These are phyloP conservation scores for Garcia nutans DNA, from an alignment of 345 rosid genomes.

Conservation along the genomic window DNA sequence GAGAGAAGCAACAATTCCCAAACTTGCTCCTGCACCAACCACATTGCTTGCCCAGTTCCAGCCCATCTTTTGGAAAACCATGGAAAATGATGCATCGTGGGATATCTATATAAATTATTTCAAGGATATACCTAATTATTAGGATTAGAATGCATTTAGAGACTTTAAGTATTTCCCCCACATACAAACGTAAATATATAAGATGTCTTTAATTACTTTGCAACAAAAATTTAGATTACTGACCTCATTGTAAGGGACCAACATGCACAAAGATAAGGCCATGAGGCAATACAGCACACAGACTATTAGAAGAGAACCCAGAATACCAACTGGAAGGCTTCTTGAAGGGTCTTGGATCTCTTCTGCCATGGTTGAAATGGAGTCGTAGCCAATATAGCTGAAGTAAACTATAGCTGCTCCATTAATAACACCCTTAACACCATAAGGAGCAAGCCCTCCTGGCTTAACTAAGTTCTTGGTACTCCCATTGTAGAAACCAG, in stretches of 20 bases:
- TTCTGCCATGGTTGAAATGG: conserved; percentile 92
- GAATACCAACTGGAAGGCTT: conserved; percentile 78
- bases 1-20: conserved; percentile 92
- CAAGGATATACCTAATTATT: neutral
- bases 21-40: conserved; percentile 90
- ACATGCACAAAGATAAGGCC: conserved; percentile 71
- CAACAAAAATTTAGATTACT: conserved; percentile 6
- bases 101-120: conserved; percentile 44
- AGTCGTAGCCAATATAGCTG: conserved; percentile 91
- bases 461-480: conserved; percentile 64
- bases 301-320: conserved; percentile 78
- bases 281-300: conserved; percentile 73
- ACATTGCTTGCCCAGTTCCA: conserved; percentile 90
- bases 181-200: neutral
- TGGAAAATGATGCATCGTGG: conserved; percentile 57
- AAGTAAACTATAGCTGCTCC: conserved; percentile 91
- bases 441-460: conserved; percentile 74
- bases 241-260: conserved; percentile 84
- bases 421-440: conserved; percentile 64
- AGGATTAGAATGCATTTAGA: neutral
- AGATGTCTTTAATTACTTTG: neutral
- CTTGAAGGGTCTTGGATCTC: conserved; percentile 82
- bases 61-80: conserved; percentile 58
- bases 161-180: neutral
- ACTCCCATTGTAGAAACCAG: conserved; percentile 62